Percentiles rank a stretch among this genome's conserved stretches.
These are phyloP conservation scores for Calonectria pseudoreteaudii DNA, from an alignment of 2,329 filamentous ascomycete genomes.

Conservation along the genomic window DNA sequence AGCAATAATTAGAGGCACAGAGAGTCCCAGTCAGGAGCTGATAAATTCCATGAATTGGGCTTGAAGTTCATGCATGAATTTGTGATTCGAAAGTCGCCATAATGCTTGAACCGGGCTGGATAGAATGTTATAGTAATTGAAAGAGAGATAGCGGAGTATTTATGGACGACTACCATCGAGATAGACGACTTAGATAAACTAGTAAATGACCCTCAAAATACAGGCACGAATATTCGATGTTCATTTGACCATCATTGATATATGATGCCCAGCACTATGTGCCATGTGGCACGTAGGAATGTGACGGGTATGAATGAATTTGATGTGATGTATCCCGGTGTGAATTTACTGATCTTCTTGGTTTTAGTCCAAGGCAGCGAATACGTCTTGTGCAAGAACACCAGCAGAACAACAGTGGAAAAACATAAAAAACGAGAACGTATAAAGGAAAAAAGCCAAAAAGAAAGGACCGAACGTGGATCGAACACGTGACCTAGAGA, in stretches of 20 bases:
- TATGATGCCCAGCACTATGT: not conserved
- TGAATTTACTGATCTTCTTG: not conserved
- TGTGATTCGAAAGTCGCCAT: not conserved
- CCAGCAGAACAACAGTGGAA: not conserved
- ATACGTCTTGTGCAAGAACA: no score
- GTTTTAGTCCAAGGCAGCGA: no score
- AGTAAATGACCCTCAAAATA: not conserved
- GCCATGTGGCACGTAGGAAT: not conserved
- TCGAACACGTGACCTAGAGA: slow-evolving; percentile 10
- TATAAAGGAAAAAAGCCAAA: not conserved
- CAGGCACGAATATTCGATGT: not conserved
- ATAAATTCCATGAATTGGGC: not conserved
- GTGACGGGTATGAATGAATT: not conserved
- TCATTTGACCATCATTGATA: not conserved
- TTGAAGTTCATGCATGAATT: not conserved
- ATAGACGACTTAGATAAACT: not conserved
- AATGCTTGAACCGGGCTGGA: not conserved
- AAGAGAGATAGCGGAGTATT: not conserved
- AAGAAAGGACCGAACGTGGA: slow-evolving; percentile 5
- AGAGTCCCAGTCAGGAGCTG: not conserved
- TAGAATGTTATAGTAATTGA: not conserved
- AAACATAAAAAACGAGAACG: not conserved
- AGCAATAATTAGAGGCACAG: not conserved
- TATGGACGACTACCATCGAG: not conserved
- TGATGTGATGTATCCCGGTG: not conserved